These are phyloP conservation scores for Monascus ruber DNA, from an alignment of 2,329 filamentous ascomycete genomes.

Conservation along the genomic window DNA sequence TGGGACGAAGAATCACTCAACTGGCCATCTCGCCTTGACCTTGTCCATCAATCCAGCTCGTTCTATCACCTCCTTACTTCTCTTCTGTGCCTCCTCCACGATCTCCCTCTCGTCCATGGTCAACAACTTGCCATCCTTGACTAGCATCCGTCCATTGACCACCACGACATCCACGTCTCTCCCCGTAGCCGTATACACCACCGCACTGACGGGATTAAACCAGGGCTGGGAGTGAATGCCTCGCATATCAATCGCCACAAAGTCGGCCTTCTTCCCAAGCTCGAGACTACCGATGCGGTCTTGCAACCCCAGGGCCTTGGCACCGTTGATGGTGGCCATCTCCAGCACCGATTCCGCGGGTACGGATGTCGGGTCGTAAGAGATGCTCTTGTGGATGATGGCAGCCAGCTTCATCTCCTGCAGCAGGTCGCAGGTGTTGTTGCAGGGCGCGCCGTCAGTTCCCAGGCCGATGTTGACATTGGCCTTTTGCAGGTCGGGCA, in stretches of 20 bases:
- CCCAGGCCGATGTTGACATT: slow-evolving; percentile 40
- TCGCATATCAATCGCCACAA: slow-evolving; percentile 24
- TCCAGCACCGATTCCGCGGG: slow-evolving; percentile 37
- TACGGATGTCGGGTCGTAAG: slow-evolving; percentile 32
- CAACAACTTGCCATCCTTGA: slow-evolving; percentile 23
- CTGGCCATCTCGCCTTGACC: slow-evolving; percentile 28
- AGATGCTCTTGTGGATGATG: slow-evolving; percentile 37
- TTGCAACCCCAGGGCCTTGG: slow-evolving; percentile 36
- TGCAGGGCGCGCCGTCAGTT: slow-evolving; percentile 44
- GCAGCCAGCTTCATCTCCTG: slow-evolving; percentile 43
- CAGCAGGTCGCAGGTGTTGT: slow-evolving; percentile 42
- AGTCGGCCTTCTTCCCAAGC: slow-evolving; percentile 33
- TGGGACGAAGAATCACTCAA: slow-evolving; percentile 3
- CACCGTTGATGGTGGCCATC: slow-evolving; percentile 43
- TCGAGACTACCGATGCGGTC: slow-evolving; percentile 28
- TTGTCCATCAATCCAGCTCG: slow-evolving; percentile 26
- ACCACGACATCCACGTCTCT: slow-evolving; percentile 35
- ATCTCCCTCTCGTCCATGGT: slow-evolving; percentile 33
- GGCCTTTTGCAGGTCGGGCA: slow-evolving; percentile 34
- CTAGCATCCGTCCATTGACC: slow-evolving; percentile 32
- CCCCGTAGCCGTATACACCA: slow-evolving; percentile 35
- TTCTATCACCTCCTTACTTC: slow-evolving; percentile 26
- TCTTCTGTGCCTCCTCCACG: slow-evolving; percentile 25
- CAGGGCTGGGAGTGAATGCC: slow-evolving; percentile 28
- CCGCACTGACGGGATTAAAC: slow-evolving; percentile 29